Percentiles rank a stretch among this genome's conserved stretches.
Conservation (phyloP, 495 filamentous ascomycete species). For the Aspergillus ellipticus region DNA sequence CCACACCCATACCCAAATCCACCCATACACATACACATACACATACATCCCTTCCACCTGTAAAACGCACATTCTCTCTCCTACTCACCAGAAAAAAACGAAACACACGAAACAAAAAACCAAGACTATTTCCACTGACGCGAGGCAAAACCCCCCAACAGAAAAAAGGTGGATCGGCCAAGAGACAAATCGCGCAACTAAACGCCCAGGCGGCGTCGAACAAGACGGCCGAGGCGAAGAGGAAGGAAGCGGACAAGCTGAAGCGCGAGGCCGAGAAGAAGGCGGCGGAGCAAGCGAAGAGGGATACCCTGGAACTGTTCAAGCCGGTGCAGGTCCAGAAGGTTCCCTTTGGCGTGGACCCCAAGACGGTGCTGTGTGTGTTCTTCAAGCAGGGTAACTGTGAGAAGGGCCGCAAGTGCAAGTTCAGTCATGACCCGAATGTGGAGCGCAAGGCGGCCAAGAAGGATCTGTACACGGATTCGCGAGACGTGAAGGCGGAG, state of each 20-base stretch:
- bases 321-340: slow-evolving; percentile 95
- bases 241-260: slow-evolving; percentile 85
- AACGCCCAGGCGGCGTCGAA: slow-evolving; percentile 64
- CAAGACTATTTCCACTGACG: slow-evolving; percentile 12
- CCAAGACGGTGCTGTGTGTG: slow-evolving; percentile 94
- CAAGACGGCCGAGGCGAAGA: slow-evolving; percentile 79
- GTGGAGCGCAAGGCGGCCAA: slow-evolving; percentile 89
- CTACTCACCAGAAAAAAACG: too few species aligned
- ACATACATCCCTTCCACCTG: neutral
- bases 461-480: slow-evolving; percentile 88
- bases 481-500: slow-evolving; percentile 60
- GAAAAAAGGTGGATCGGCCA: slow-evolving; percentile 90
- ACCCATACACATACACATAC: neutral
- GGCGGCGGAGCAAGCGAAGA: slow-evolving; percentile 75
- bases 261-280: slow-evolving; percentile 81
- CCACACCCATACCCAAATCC: neutral
- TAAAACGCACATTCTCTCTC: too few species aligned
- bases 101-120: too few species aligned
- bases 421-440: slow-evolving; percentile 89
- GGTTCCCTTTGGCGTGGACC: slow-evolving; percentile 95
- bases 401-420: slow-evolving; percentile 97
- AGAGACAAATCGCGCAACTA: slow-evolving; percentile 83
- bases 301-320: slow-evolving; percentile 78
- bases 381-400: slow-evolving; percentile 97
- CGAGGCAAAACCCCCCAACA: too few species aligned